These are phyloP conservation scores for Linnemannia hyalina DNA, from an alignment of 192 early-diverging fungal species.

Conservation along the genomic window DNA sequence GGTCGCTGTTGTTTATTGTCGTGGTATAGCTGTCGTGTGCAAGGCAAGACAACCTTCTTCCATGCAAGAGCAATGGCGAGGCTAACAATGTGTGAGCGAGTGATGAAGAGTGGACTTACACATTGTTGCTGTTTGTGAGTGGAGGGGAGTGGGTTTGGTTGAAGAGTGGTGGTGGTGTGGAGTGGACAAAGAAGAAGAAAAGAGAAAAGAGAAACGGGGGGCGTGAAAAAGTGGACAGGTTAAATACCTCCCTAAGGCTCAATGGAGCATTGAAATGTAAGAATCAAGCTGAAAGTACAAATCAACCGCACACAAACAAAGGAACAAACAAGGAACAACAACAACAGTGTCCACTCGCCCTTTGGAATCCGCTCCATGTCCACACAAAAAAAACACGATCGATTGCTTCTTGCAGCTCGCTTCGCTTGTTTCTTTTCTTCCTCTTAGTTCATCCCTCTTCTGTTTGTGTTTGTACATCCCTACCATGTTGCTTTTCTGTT, in stretches of 20 bases:
- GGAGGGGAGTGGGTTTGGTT: conserved; percentile 4
- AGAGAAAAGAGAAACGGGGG: background rate
- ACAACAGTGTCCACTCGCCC: conserved; percentile 3
- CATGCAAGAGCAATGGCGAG: background rate
- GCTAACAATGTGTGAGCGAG: background rate
- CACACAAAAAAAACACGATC: background rate
- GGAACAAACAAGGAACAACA: background rate
- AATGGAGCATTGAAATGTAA: background rate
- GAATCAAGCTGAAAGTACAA: background rate
- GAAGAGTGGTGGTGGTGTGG: background rate
- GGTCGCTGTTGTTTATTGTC: background rate
- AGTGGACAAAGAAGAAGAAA: conserved; percentile 7
- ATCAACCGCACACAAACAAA: too few relatives aligned
- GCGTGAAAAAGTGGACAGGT: background rate
- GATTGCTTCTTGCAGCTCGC: background rate
- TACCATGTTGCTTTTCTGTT: background rate
- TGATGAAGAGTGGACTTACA: conserved; percentile 33
- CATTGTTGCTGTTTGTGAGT: conserved; percentile 13
- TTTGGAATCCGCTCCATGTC: background rate
- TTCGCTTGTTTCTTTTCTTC: conserved; percentile 1
- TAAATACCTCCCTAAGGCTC: background rate
- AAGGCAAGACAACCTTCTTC: background rate
- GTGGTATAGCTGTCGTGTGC: background rate
- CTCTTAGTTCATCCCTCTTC: background rate
- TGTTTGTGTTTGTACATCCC: background rate